Evolutionary conservation across 345 rosid genomes (phyloP).

Genomic region (Lepidium aucheri): DNA sequence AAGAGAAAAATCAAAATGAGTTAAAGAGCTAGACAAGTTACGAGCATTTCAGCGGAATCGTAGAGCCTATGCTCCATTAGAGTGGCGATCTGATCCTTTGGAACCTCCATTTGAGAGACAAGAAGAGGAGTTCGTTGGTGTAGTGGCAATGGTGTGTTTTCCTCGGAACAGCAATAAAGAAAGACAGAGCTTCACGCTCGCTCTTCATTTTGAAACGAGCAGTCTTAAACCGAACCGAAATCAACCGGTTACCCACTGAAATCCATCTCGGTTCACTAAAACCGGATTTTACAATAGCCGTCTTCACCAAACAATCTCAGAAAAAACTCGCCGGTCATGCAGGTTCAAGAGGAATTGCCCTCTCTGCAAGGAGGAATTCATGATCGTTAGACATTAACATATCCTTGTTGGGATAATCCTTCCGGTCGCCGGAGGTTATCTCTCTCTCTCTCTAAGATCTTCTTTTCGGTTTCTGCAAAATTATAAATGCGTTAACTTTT

Average conservation of each 20-base stretch:
- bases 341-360: conserved; percentile 56
- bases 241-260: not conserved
- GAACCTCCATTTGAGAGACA: conserved; percentile 54
- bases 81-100: conserved; percentile 69
- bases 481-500: not conserved
- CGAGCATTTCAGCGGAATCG: conserved; percentile 81
- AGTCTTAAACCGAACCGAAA: not conserved
- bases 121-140: conserved; percentile 18
- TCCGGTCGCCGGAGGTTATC: conserved; percentile 33
- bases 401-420: not conserved
- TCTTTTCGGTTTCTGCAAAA: not conserved
- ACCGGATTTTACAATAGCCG: not conserved
- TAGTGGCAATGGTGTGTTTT: conserved; percentile 3
- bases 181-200: conserved; percentile 19
- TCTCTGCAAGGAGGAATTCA: conserved; percentile 56
- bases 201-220: conserved; percentile 24
- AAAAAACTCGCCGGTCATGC: not conserved
- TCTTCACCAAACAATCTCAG: not conserved
- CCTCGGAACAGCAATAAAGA: conserved; percentile 9
- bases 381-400: conserved; percentile 6
- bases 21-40: conserved; percentile 17
- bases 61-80: conserved; percentile 74
- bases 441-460: not conserved
- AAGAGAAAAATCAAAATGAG: not conserved
- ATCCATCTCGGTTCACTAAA: not conserved